phyloP scores from a whole-genome alignment of 2,329 filamentous ascomycete species.

The Penicillium verrucosum region DNA sequence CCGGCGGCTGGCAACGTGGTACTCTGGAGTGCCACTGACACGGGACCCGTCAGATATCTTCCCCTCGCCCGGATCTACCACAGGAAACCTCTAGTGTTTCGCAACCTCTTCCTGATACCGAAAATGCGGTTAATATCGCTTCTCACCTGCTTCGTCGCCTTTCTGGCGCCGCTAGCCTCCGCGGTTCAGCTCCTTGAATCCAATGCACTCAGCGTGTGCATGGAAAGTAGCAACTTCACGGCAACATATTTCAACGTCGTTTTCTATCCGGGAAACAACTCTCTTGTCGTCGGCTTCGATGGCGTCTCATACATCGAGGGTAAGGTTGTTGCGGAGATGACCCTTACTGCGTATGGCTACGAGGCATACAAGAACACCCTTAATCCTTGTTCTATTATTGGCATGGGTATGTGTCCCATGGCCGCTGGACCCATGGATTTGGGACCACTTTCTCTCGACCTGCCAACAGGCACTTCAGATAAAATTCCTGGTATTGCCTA shows the following conservation, averaged over 20 bases:
- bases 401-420: slow-evolving; percentile 86
- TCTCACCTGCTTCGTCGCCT: slow-evolving; percentile 38
- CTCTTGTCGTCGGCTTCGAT: slow-evolving; percentile 69
- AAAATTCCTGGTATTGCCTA: slow-evolving; percentile 81
- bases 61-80: slow-evolving; percentile 14
- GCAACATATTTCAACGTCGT: slow-evolving; percentile 83
- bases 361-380: slow-evolving; percentile 64
- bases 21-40: slow-evolving; percentile 30
- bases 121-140: slow-evolving; percentile 35
- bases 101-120: slow-evolving; percentile 4
- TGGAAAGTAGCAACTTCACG: slow-evolving; percentile 78
- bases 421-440: slow-evolving; percentile 76
- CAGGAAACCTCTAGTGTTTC: slow-evolving; percentile 1
- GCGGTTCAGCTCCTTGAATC: slow-evolving; percentile 71
- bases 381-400: slow-evolving; percentile 68
- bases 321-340: slow-evolving; percentile 72
- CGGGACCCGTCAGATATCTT: slow-evolving; percentile 12
- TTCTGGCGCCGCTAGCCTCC: slow-evolving; percentile 50
- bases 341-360: slow-evolving; percentile 80
- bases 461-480: slow-evolving; percentile 56
- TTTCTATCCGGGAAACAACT: slow-evolving; percentile 63
- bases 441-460: slow-evolving; percentile 61
- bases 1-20: slow-evolving; percentile 34
- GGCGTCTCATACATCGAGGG: slow-evolving; percentile 81
- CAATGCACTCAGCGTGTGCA: slow-evolving; percentile 79